Evolutionary conservation across 1,284 basidiomycete species (phyloP).

Genomic region (Coniferiporia sulphurascens): DNA sequence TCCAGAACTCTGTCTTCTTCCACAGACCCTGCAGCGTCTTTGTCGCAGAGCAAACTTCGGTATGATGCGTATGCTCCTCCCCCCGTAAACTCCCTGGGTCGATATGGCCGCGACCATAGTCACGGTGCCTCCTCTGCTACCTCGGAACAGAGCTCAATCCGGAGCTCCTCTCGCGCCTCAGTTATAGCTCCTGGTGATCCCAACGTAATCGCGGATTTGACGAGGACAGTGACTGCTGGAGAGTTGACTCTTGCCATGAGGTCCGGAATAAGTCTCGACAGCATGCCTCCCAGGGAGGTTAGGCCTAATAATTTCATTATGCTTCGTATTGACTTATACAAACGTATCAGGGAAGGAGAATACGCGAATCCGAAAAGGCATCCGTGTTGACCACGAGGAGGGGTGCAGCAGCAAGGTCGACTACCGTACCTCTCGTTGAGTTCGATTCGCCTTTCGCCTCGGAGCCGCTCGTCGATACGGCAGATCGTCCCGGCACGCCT

Average conservation of each 20-base stretch:
- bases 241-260: slow-evolving; percentile 50
- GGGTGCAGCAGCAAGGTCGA: slow-evolving; percentile 25
- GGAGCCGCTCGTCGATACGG: slow-evolving; percentile 33
- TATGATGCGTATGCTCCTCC: slow-evolving; percentile 63
- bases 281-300: neutral
- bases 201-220: slow-evolving; percentile 25
- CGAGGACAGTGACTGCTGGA: slow-evolving; percentile 48
- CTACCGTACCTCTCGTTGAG: slow-evolving; percentile 56
- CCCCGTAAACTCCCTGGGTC: slow-evolving; percentile 1
- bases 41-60: slow-evolving; percentile 46
- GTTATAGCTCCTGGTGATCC: slow-evolving; percentile 22
- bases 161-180: slow-evolving; percentile 22
- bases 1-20: neutral
- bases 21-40: slow-evolving; percentile 27
- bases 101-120: neutral
- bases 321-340: neutral
- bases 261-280: slow-evolving; percentile 19
- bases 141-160: slow-evolving; percentile 21
- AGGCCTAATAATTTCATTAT: slow-evolving; percentile 2
- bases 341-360: neutral
- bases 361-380: neutral
- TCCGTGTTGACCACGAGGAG: neutral
- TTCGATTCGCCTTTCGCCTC: slow-evolving; percentile 63
- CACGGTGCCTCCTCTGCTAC: neutral
- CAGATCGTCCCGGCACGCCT: neutral